Conservation (phyloP, 2,329 filamentous ascomycete species). For the Pyricularia pennisetigena region DNA sequence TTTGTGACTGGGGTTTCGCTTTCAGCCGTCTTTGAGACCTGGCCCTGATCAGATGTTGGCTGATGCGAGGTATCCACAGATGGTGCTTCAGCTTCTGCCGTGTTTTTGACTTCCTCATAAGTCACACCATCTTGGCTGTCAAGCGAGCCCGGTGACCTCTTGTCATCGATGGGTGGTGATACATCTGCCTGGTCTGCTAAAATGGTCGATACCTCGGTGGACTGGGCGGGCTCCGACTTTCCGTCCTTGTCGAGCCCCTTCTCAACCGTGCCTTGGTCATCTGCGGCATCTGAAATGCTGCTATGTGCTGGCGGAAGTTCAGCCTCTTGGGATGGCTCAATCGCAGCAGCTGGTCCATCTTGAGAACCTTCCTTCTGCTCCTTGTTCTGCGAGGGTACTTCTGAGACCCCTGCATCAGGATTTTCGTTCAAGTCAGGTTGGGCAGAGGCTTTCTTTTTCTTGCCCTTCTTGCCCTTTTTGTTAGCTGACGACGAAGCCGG, state of each 20-base stretch:
- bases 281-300: not conserved
- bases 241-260: not conserved
- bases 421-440: not conserved
- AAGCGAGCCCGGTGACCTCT: not conserved
- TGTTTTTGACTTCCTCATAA: not conserved
- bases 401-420: not conserved
- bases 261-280: not conserved
- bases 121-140: not conserved
- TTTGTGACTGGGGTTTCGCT: not conserved
- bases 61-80: not conserved
- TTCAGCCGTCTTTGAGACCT: not conserved
- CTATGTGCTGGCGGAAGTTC: not conserved
- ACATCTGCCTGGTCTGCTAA: not conserved
- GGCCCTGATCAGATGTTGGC: not conserved
- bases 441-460: conserved; percentile 10
- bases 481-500: not conserved
- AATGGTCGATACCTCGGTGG: not conserved
- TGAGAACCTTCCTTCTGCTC: not conserved
- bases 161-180: not conserved
- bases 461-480: conserved; percentile 9
- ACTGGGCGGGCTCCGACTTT: not conserved
- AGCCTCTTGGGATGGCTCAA: not conserved
- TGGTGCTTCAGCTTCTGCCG: not conserved
- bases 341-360: not conserved
- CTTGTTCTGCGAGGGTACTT: not conserved